A percentile compares a stretch with the other conserved stretches of the same genome.
Conservation (phyloP, 192 early-diverging fungal genomes). For the Mycoemilia scoparia region DNA sequence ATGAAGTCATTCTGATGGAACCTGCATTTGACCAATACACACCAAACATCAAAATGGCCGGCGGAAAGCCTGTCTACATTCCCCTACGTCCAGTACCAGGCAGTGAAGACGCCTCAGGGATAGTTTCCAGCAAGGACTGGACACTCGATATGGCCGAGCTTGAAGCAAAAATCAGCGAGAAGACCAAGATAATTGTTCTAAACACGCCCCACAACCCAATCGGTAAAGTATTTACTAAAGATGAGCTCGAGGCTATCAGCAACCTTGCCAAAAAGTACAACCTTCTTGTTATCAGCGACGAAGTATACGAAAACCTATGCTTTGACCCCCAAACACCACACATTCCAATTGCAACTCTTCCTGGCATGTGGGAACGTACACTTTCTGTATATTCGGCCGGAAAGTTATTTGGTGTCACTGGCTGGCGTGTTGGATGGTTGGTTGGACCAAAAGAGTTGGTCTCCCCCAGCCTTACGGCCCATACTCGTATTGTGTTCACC, state of each 20-base stretch:
- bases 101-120: conserved; percentile 17
- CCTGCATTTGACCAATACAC: conserved; percentile 94
- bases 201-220: conserved; percentile 95
- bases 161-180: conserved; percentile 45
- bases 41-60: conserved; percentile 68
- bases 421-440: conserved; percentile 93
- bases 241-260: conserved; percentile 59
- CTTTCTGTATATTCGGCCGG: conserved; percentile 85
- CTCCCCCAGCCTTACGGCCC: conserved; percentile 58
- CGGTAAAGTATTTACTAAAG: conserved; percentile 63
- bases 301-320: conserved; percentile 92
- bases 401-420: conserved; percentile 89
- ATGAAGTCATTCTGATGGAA: conserved; percentile 86
- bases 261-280: conserved; percentile 59
- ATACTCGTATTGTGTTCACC: conserved; percentile 78
- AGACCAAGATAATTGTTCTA: conserved; percentile 73
- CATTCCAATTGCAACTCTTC: conserved; percentile 63
- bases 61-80: conserved; percentile 71
- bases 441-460: conserved; percentile 58
- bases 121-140: conserved; percentile 67
- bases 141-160: conserved; percentile 69
- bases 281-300: conserved; percentile 76
- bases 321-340: conserved; percentile 44
- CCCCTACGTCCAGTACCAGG: conserved; percentile 45
- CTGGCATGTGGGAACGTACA: conserved; percentile 78